Evolutionary conservation across 192 early-diverging fungal species (phyloP), one percentile per base, ranked within the genome.

Genomic region (Backusella liffmaniae): DNA sequence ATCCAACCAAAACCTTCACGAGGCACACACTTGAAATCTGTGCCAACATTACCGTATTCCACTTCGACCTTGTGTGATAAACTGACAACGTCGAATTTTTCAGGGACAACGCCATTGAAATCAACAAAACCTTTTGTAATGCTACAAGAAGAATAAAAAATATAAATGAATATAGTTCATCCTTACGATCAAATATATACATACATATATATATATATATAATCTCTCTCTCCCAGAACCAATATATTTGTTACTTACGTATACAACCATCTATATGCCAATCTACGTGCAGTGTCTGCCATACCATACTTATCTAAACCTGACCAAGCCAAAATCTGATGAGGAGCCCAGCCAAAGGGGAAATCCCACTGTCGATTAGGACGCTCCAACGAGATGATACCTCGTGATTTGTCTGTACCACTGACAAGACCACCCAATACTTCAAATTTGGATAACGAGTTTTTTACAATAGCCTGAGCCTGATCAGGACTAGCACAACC

Each of bases 1-100:
- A 99, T 99, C 97, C 97, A 99, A 13, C 97, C 97, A 84, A 99
- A 99, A 15, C 97, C 97, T 86, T 99, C 97, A 6, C 94, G 88
- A 0, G 95, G 93, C 23, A 99, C 92, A 79, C 88, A 94, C 82
- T 95, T 93, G 87, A 98, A 98, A 77, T 98, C 96, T 0, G 89
- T 84, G 4, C 97, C 97, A 0, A 98, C 96, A 79, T 98, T 97
- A 32, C 96, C 96, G 73, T 98, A 98, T 86, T 99, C 97, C 9
- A 98, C 96, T 66, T 97, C 84, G 16, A 98, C 91, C 21, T 87
- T 86, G 84, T 99, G 97, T 16, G 94, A 95, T 84, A 98, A 89
- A 62, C 88, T 88, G 21, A 97, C 96, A 7, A 99, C 93, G 74
- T 99, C 96, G 79, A 97, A 97, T 85, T 99, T 99, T 70, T 99